Percentiles rank a stretch among this genome's conserved stretches.
phyloP scores from a whole-genome alignment of 1,284 basidiomycete species.

The Ganoderma lingzhi region DNA sequence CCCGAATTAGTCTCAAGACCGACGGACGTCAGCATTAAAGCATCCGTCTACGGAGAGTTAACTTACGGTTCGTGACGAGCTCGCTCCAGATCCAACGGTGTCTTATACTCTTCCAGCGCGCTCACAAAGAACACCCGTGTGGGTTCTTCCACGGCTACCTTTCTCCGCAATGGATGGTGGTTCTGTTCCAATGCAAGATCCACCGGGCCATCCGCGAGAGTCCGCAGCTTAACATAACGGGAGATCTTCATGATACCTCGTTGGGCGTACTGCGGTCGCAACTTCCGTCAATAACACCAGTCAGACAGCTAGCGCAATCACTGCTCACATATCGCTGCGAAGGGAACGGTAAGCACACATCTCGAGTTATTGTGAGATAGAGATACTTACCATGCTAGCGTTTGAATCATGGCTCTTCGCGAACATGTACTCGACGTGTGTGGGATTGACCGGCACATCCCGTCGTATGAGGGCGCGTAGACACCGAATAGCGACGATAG shows the following conservation, averaged over 20 bases:
- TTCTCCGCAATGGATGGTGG: conserved; percentile 67
- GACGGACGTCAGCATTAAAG: neutral
- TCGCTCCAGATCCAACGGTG: conserved; percentile 48
- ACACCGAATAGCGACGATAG: conserved; percentile 77
- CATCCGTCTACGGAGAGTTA: neutral
- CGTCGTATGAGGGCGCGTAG: conserved; percentile 79
- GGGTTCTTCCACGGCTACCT: conserved; percentile 57
- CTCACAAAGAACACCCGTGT: conserved; percentile 65
- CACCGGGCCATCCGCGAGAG: conserved; percentile 64
- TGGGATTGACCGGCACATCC: conserved; percentile 68
- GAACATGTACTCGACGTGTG: conserved; percentile 65
- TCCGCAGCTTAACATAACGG: conserved; percentile 83
- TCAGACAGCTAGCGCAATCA: neutral
- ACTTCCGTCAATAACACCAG: neutral
- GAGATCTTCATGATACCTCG: conserved; percentile 71
- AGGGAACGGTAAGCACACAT: conserved; percentile 18
- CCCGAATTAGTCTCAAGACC: conserved; percentile 53
- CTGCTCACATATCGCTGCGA: conserved; percentile 66
- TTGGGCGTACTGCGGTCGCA: conserved; percentile 66
- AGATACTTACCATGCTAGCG: conserved; percentile 63
- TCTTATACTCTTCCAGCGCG: conserved; percentile 60
- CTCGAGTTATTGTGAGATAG: conserved; percentile 22
- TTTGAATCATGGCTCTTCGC: conserved; percentile 65
- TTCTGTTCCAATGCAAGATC: conserved; percentile 63
- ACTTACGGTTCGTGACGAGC: conserved; percentile 54